Percentiles rank a stretch among this genome's conserved stretches.
These are phyloP conservation scores for Ceratocystis smalleyi DNA, from an alignment of 2,329 filamentous ascomycete species.

Conservation along the genomic window DNA sequence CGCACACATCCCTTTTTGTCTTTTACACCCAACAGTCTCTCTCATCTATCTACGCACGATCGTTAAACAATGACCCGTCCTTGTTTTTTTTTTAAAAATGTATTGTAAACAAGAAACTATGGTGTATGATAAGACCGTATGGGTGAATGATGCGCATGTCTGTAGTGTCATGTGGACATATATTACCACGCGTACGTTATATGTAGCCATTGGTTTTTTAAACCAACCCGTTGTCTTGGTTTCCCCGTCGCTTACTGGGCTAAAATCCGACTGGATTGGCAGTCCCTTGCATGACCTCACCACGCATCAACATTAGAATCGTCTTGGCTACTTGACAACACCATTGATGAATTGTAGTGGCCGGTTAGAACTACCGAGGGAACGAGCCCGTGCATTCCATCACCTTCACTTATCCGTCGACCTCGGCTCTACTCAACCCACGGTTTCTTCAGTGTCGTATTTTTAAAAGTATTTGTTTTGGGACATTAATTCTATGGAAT, in stretches of 20 bases:
- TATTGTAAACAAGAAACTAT: background rate
- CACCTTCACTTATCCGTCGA: too few species aligned
- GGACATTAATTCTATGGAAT: background rate
- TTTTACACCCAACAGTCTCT: background rate
- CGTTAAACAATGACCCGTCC: background rate
- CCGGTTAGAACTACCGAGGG: too few species aligned
- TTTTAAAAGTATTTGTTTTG: background rate
- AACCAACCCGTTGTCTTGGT: background rate
- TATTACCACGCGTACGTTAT: too few species aligned
- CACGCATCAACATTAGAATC: background rate
- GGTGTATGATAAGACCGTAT: too few species aligned
- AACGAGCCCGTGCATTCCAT: too few species aligned
- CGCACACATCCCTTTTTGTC: background rate
- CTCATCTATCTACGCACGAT: conserved; percentile 1
- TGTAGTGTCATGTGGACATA: too few species aligned
- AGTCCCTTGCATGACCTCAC: background rate
- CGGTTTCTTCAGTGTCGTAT: background rate
- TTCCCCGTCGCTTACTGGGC: background rate
- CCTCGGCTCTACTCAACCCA: too few species aligned
- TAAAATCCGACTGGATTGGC: too few species aligned
- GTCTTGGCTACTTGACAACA: background rate
- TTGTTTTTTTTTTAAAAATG: background rate
- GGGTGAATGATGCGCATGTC: too few species aligned
- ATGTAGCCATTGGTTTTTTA: background rate
- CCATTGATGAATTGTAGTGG: background rate